A percentile compares a stretch with the other conserved stretches of the same genome.
Evolutionary conservation across 495 filamentous ascomycete species (phyloP).

Genomic region (Penicillium canescens): DNA sequence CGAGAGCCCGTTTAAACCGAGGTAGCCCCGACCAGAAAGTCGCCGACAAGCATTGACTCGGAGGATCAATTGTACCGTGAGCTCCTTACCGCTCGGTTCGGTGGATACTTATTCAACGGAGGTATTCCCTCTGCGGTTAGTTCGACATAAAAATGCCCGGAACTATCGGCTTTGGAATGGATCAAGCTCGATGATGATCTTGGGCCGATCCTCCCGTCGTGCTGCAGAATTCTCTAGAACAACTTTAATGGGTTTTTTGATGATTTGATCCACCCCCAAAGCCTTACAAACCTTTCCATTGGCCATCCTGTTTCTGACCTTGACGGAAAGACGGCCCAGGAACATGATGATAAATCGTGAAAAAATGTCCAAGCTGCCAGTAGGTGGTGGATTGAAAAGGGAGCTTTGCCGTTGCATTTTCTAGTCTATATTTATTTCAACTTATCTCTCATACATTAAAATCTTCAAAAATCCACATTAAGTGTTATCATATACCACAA

Average conservation of each 20-base stretch:
- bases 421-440: neutral
- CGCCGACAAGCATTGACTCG: neutral
- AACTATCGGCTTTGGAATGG: neutral
- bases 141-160: neutral
- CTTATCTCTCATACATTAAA: neutral
- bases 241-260: conserved; percentile 7
- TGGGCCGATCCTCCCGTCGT: neutral
- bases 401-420: neutral
- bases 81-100: neutral
- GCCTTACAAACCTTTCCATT: neutral
- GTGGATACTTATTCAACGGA: neutral
- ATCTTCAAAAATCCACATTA: neutral
- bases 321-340: neutral
- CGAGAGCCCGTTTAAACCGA: too few relatives aligned
- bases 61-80: neutral
- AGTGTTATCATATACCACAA: conserved; percentile 5
- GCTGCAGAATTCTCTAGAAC: conserved; percentile 13
- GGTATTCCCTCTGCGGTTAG: neutral
- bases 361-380: neutral
- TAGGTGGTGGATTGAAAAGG: neutral
- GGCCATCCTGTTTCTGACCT: neutral
- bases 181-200: neutral
- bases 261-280: neutral
- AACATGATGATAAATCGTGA: conserved; percentile 1
- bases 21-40: neutral